phyloP scores from a whole-genome alignment of 192 early-diverging fungal species.

The Chytriomyces sp. region DNA sequence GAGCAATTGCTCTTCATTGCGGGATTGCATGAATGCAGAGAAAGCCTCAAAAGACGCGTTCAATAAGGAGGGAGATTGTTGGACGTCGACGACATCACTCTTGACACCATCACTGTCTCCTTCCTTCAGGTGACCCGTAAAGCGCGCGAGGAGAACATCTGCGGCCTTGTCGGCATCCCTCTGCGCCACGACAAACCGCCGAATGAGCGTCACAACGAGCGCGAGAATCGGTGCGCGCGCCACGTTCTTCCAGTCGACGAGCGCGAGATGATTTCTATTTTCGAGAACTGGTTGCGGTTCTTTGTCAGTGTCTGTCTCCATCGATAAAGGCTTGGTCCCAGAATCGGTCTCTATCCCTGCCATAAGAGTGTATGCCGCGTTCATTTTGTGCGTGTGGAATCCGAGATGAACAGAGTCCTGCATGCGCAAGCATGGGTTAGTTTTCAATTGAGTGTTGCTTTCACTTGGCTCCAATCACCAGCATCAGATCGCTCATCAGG shows the following conservation, averaged over 20 bases:
- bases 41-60: slow-evolving; percentile 2
- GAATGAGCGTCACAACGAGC: background rate
- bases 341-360: background rate
- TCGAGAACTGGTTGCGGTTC: slow-evolving; percentile 31
- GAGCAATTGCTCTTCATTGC: background rate
- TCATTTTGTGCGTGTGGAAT: slow-evolving; percentile 60
- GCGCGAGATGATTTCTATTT: slow-evolving; percentile 28
- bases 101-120: background rate
- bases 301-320: slow-evolving; percentile 20
- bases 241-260: background rate
- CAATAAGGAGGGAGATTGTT: background rate
- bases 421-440: too few relatives aligned
- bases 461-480: slow-evolving; percentile 18
- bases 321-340: background rate
- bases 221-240: background rate
- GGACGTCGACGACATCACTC: background rate
- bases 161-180: slow-evolving; percentile 4
- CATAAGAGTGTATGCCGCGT: slow-evolving; percentile 35
- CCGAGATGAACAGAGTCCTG: slow-evolving; percentile 51
- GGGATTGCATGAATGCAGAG: background rate
- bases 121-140: background rate
- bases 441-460: background rate
- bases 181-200: background rate
- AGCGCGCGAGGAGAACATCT: background rate
- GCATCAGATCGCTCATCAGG: slow-evolving; percentile 46